Conservation (phyloP, 345 rosid genomes). For the Syzygium grande region DNA sequence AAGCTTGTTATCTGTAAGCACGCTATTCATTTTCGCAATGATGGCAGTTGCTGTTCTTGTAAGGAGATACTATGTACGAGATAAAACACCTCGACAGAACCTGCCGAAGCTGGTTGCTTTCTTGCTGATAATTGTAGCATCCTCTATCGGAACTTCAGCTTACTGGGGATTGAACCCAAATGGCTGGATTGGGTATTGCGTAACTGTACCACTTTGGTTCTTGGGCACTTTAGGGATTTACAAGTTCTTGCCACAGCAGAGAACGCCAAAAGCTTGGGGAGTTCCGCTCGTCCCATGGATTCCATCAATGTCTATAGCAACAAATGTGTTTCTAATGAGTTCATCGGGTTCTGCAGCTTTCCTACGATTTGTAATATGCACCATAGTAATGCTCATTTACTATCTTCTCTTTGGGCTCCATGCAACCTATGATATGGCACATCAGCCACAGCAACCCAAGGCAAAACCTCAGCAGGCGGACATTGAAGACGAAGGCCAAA, state of each 20-base stretch:
- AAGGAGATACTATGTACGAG: slow-evolving; percentile 42
- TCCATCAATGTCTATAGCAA: slow-evolving; percentile 52
- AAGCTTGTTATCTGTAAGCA: slow-evolving; percentile 39
- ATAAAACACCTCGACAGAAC: slow-evolving; percentile 18
- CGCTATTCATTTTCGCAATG: slow-evolving; percentile 57
- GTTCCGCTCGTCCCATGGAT: slow-evolving; percentile 70
- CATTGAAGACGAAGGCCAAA: slow-evolving; percentile 1
- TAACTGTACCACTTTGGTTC: slow-evolving; percentile 51
- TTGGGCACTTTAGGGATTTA: slow-evolving; percentile 33
- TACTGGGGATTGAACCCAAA: slow-evolving; percentile 40
- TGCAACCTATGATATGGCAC: slow-evolving; percentile 60
- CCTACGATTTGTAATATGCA: slow-evolving; percentile 44
- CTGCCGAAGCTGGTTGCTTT: slow-evolving; percentile 28
- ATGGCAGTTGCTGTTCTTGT: slow-evolving; percentile 52
- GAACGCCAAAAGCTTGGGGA: slow-evolving; percentile 56
- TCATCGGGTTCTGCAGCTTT: slow-evolving; percentile 30
- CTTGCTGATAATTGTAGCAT: slow-evolving; percentile 33
- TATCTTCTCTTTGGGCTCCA: slow-evolving; percentile 47
- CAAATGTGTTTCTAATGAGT: slow-evolving; percentile 56
- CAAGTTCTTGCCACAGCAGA: slow-evolving; percentile 37
- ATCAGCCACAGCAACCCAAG: slow-evolving; percentile 8
- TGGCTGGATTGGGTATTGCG: slow-evolving; percentile 45
- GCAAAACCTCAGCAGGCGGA: not conserved
- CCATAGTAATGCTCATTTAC: slow-evolving; percentile 42
- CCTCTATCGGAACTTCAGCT: slow-evolving; percentile 49